A percentile compares a stretch with the other conserved stretches of the same genome.
phyloP scores from a whole-genome alignment of 805 yeast genomes.

The Candida palmyrensis region DNA sequence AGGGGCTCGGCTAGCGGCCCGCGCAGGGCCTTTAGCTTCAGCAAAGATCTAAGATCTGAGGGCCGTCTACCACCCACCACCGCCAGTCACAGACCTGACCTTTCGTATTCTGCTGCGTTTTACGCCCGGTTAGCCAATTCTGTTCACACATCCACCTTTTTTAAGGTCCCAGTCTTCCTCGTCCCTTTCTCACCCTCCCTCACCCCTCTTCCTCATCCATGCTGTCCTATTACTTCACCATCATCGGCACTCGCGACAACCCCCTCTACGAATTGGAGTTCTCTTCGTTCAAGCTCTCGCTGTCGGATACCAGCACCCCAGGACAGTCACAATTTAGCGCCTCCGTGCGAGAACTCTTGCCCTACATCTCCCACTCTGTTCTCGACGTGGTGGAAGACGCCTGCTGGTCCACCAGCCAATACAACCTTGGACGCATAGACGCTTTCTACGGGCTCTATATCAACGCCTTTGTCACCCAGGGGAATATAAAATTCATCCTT shows the following conservation, averaged over 20 bases:
- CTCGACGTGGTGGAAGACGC: slow-evolving; percentile 87
- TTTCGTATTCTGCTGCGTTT: too few relatives aligned
- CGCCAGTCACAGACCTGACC: too few relatives aligned
- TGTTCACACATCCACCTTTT: too few relatives aligned
- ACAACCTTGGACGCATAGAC: slow-evolving; percentile 76
- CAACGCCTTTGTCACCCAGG: slow-evolving; percentile 85
- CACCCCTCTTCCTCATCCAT: slow-evolving; percentile 7
- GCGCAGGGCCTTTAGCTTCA: too few relatives aligned
- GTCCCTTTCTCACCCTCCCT: too few relatives aligned
- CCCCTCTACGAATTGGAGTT: slow-evolving; percentile 88
- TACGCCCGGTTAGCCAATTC: too few relatives aligned
- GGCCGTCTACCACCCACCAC: too few relatives aligned
- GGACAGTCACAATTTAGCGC: slow-evolving; percentile 62
- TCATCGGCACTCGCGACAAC: slow-evolving; percentile 80
- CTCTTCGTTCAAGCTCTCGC: slow-evolving; percentile 51
- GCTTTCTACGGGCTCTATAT: slow-evolving; percentile 76
- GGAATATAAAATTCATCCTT: slow-evolving; percentile 77
- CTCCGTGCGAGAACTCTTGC: slow-evolving; percentile 73
- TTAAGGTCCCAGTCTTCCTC: too few relatives aligned
- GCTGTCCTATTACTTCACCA: slow-evolving; percentile 84
- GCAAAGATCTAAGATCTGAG: too few relatives aligned
- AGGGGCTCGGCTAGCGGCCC: too few relatives aligned
- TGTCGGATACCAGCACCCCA: slow-evolving; percentile 12
- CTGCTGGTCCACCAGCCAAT: slow-evolving; percentile 68
- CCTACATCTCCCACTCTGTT: slow-evolving; percentile 84